Conservation (phyloP, 164 flowering plant genomes). For the Berberis vulgaris region DNA sequence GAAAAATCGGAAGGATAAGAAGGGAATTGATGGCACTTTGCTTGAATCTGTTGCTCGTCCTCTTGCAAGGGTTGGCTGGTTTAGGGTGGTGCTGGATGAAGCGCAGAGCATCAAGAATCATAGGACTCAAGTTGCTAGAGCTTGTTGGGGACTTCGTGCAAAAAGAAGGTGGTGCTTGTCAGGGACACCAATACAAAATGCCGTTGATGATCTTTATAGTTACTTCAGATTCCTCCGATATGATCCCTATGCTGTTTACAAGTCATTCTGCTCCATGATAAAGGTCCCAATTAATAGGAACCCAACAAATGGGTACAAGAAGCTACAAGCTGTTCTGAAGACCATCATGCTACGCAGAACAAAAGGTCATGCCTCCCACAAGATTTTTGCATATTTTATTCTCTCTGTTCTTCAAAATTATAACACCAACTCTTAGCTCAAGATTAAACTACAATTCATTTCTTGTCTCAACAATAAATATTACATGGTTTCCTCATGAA, state of each 20-base stretch:
- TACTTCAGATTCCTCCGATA: conserved; percentile 88
- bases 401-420: no score
- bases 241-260: conserved; percentile 66
- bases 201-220: conserved; percentile 92
- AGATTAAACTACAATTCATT: no score
- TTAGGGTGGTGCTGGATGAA: conserved; percentile 91
- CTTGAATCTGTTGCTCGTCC: conserved; percentile 62
- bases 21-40: conserved; percentile 29
- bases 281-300: conserved; percentile 56
- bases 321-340: conserved; percentile 80
- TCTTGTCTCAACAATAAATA: no score
- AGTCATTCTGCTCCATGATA: conserved; percentile 49
- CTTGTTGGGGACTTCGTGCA: conserved; percentile 98
- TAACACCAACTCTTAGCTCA: no score
- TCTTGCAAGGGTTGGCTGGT: conserved; percentile 86
- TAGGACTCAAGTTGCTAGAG: conserved; percentile 88
- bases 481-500: no score
- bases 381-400: neutral
- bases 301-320: conserved; percentile 62
- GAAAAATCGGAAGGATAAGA: conserved; percentile 36
- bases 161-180: conserved; percentile 97
- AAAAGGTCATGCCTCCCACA: conserved; percentile 39
- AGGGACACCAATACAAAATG: conserved; percentile 93
- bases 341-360: conserved; percentile 92
- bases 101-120: conserved; percentile 95